Evolutionary conservation across 179 eudicot genomes (phyloP).

Genomic region (Camellia oleifera): DNA sequence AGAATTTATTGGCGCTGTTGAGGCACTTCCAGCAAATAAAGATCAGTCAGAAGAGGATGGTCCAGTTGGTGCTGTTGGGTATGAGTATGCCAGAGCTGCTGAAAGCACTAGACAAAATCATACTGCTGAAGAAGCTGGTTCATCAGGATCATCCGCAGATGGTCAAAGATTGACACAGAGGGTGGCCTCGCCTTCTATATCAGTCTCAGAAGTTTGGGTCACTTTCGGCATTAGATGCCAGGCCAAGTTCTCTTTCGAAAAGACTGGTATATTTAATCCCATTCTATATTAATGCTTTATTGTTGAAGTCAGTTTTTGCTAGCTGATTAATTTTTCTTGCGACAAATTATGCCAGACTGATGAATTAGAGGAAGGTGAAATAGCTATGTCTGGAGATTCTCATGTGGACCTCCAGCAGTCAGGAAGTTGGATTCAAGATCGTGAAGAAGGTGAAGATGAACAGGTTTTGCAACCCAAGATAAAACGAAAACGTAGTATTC

Average conservation of each 20-base stretch:
- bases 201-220: conserved; percentile 96
- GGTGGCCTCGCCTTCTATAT: conserved; percentile 56
- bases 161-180: conserved; percentile 47
- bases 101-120: conserved; percentile 36
- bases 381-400: conserved; percentile 82
- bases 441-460: conserved; percentile 90
- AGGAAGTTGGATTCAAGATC: conserved; percentile 92
- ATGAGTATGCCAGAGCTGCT: conserved; percentile 48
- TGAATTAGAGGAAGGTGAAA: conserved; percentile 96
- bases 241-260: conserved; percentile 76
- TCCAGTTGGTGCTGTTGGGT: conserved; percentile 45
- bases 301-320: not conserved
- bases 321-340: conserved; percentile 17
- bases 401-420: conserved; percentile 79
- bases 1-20: conserved; percentile 48
- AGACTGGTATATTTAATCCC: conserved; percentile 43
- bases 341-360: conserved; percentile 47
- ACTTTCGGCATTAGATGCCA: conserved; percentile 88
- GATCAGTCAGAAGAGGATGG: conserved; percentile 58
- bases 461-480: conserved; percentile 91
- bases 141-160: conserved; percentile 85
- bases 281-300: conserved; percentile 12
- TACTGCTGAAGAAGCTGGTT: conserved; percentile 60
- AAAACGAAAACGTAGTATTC: conserved; percentile 80
- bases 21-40: conserved; percentile 36